Evolutionary conservation across 1,139 yeast genomes (phyloP), one percentile per base, ranked within the genome.

Genomic region (Yamadazyma jaroonii): DNA sequence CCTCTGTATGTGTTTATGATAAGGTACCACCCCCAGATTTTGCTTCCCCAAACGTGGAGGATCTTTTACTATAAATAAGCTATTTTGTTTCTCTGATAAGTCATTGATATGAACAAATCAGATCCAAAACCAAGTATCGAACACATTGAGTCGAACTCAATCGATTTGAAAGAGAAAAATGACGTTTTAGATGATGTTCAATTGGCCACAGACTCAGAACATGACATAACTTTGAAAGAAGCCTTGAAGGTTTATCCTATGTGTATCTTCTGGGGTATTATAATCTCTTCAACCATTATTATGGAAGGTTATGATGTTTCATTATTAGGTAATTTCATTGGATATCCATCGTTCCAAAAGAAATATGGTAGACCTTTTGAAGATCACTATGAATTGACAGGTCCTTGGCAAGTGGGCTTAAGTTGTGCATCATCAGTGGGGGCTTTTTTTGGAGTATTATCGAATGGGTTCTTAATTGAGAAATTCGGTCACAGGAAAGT

Each of bases 261-360:
- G 34, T 57, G 57, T 9, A 39, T 52, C 7, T 45, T 48, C 15
- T 57, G 59, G 60, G 49, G 56, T 12, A 41, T 52, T 36, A 52
- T 55, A n/a, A 35, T 56, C 35, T 50, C 57, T 14, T 40, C 46
- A 13, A 53, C 59, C 23, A 55, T 57, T 38, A 42, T 55, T 27
- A 56, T 57, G 59, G 57, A 56, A 44, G 61, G 61, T 31, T 57
- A 57, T 40, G 61, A 56, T 44, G 50, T 45, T 32, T 50, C 44
- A 36, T 47, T 57, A 31, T 50, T 56, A 20, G 26, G 45, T 9
- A 46, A 53, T 12, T 54, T 57, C 31, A 55, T 40, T 38, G 61
- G 55, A 10, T 56, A 53, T 32, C 61, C 61, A 7, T 37, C 51
- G n/a, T 56, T 57, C 33, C 39, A 48, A 23, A 41, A 38, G 31